A percentile compares a stretch with the other conserved stretches of the same genome.
phyloP scores from a whole-genome alignment of 2,329 filamentous ascomycete species.

The Penicillium rolfsii region DNA sequence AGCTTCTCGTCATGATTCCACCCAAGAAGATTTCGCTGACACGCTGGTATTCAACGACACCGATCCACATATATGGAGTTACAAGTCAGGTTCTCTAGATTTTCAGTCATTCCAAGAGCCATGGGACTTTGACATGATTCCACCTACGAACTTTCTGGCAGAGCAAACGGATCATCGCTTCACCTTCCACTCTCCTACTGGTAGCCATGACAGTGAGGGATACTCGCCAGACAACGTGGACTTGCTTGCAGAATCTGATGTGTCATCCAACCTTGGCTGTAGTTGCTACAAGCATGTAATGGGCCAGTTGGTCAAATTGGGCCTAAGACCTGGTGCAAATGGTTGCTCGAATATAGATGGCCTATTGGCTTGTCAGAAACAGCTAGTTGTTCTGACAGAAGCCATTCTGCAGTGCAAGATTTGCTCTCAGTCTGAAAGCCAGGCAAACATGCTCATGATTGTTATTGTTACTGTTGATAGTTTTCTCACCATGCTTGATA shows the following conservation, averaged over 20 bases:
- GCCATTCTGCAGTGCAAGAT: constrained; percentile 35
- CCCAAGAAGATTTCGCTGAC: not conserved
- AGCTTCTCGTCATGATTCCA: not conserved
- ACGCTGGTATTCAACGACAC: not conserved
- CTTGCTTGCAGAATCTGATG: not conserved
- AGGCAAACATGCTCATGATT: constrained; percentile 35
- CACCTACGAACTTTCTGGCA: constrained; percentile 1
- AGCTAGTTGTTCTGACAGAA: constrained; percentile 34
- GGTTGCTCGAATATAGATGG: constrained; percentile 32
- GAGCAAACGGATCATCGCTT: not conserved
- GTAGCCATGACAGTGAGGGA: constrained; percentile 10
- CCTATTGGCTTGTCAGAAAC: constrained; percentile 33
- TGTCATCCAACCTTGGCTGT: constrained; percentile 13
- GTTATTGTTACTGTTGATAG: constrained; percentile 38
- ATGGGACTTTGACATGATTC: constrained; percentile 6
- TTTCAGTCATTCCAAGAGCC: not conserved
- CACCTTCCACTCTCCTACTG: constrained; percentile 11
- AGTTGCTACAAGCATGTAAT: constrained; percentile 31
- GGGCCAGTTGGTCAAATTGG: constrained; percentile 28
- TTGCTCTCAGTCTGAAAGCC: constrained; percentile 29
- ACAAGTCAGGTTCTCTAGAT: not conserved
- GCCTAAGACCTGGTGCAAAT: constrained; percentile 11
- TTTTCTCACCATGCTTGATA: constrained; percentile 32
- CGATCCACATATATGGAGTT: constrained; percentile 4
- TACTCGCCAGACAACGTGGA: constrained; percentile 8